Base-by-base conservation (phyloP, 2,329 filamentous ascomycete genomes). In the Colletotrichum sp. region DNA sequence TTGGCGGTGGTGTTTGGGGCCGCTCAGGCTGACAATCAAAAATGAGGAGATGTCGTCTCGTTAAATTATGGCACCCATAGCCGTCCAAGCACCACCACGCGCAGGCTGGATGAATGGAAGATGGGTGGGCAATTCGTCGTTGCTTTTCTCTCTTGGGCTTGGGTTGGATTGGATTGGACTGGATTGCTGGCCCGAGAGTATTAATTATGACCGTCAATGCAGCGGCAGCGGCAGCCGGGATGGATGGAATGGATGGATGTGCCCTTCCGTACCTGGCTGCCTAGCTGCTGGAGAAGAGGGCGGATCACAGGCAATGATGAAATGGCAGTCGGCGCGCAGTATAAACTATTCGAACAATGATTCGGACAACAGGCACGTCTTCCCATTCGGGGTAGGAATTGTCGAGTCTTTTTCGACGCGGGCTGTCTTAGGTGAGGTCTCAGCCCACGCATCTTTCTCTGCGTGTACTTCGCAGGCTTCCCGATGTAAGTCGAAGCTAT, bases 81-180 rank as follows among this genome's bases (percentile, higher is more conserved):
- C 67, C 48, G 70, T 76, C 74, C 74, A 76, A 76, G 74, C 74
- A 74, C 70, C 70, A 30, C 34, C 71, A 58, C 27, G 25, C 34
- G 55, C n/a, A 48, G 18, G 39, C 18, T 22, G 43, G 43, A 12
- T 52, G n/a, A 13, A 52, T n/a, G n/a, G n/a, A 16, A 28, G 27
- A 32, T 34, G 73, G 55, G 30, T 27, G 62, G 25, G 25, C 36
- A 66, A 43, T 12, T 68, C 60, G 27, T 73, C 56, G 70, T 73
- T 76, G 68, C 65, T 69, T 74, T 69, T 74, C 74, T 76, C 60
- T 58, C 70, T 69, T 69, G 69, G 36, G 22, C 15, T 60, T 61
- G 43, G 43, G 43, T 74, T 52, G 70, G 70, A n/a, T 62, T 56
- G 68, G 67, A 48, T 12, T 28, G 48, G 52, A 22, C n/a, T 22